These are phyloP conservation scores for Ceratobasidium sp. DNA, from an alignment of 1,284 basidiomycete genomes.

Conservation along the genomic window DNA sequence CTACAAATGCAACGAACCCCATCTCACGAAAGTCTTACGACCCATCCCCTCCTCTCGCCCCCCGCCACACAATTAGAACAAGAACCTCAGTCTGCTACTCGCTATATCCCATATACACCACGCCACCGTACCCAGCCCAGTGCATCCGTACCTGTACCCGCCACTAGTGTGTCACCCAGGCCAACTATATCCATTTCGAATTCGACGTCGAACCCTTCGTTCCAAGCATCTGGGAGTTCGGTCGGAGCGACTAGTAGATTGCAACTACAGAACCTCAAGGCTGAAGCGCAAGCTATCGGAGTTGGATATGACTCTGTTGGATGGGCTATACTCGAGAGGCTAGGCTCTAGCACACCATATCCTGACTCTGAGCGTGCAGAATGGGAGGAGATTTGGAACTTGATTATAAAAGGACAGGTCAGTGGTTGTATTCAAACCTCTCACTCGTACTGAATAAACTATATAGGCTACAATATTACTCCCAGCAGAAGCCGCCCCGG, in stretches of 20 bases:
- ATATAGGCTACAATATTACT: conserved; percentile 80
- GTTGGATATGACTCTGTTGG: conserved; percentile 78
- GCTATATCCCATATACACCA: conserved; percentile 70
- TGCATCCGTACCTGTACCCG: conserved; percentile 59
- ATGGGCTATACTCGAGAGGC: conserved; percentile 85
- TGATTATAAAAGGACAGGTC: conserved; percentile 78
- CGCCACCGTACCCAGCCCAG: conserved; percentile 65
- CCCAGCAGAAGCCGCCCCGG: conserved; percentile 69
- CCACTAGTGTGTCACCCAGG: conserved; percentile 63
- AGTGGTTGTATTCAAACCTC: conserved; percentile 47
- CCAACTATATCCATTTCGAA: conserved; percentile 58
- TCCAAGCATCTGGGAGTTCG: conserved; percentile 55
- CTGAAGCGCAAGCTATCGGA: conserved; percentile 80
- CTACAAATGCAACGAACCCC: conserved; percentile 62
- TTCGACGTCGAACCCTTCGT: conserved; percentile 54
- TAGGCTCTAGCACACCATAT: conserved; percentile 62
- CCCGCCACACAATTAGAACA: conserved; percentile 52
- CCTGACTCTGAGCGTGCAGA: conserved; percentile 73
- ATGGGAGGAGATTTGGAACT: conserved; percentile 81
- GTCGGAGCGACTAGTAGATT: conserved; percentile 73
- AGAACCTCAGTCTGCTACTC: conserved; percentile 52
- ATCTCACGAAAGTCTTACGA: conserved; percentile 69
- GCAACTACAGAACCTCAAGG: conserved; percentile 84
- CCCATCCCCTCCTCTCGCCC: conserved; percentile 74
- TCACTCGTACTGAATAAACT: conserved; percentile 18